phyloP scores from a whole-genome alignment of 1,284 basidiomycete species.

The Ustilago xerochloae region DNA sequence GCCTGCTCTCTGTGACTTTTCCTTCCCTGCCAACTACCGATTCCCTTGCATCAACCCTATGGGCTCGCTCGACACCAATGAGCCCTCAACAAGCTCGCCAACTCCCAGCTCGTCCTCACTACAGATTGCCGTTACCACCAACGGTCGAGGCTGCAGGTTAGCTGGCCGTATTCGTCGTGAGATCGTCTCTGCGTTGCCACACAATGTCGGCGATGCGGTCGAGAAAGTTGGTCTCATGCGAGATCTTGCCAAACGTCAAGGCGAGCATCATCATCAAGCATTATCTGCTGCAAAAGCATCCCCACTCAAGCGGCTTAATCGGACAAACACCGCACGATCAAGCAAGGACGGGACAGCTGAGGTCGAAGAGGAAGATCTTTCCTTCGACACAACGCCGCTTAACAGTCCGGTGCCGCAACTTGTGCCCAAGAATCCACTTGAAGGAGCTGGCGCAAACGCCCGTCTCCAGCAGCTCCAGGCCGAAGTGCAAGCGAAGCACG shows the following conservation, averaged over 20 bases:
- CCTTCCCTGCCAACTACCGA: conserved; percentile 87
- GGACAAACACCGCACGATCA: not conserved
- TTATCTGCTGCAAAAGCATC: not conserved
- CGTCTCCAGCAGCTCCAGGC: conserved; percentile 14
- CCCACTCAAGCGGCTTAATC: conserved; percentile 22
- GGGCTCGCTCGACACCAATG: not conserved
- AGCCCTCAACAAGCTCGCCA: not conserved
- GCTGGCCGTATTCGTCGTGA: conserved; percentile 84
- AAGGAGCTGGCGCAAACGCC: conserved; percentile 4
- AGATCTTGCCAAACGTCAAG: conserved; percentile 73
- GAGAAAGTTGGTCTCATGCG: conserved; percentile 80
- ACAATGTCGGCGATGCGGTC: conserved; percentile 81
- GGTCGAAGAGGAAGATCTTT: conserved; percentile 58
- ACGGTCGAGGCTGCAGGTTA: conserved; percentile 89
- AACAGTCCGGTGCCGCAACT: conserved; percentile 82
- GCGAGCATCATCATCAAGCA: not conserved
- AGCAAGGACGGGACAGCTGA: conserved; percentile 37
- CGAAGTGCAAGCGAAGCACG: conserved; percentile 18
- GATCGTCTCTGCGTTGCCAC: conserved; percentile 80
- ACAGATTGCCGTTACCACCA: conserved; percentile 89
- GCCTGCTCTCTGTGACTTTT: conserved; percentile 87
- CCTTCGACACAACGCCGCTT: conserved; percentile 70
- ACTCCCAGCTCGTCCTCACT: conserved; percentile 72
- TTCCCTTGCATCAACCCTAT: conserved; percentile 71
- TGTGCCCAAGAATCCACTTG: conserved; percentile 39